Base-by-base conservation (phyloP, 2,329 filamentous ascomycete genomes). In the Akanthomyces dipterigenus region DNA sequence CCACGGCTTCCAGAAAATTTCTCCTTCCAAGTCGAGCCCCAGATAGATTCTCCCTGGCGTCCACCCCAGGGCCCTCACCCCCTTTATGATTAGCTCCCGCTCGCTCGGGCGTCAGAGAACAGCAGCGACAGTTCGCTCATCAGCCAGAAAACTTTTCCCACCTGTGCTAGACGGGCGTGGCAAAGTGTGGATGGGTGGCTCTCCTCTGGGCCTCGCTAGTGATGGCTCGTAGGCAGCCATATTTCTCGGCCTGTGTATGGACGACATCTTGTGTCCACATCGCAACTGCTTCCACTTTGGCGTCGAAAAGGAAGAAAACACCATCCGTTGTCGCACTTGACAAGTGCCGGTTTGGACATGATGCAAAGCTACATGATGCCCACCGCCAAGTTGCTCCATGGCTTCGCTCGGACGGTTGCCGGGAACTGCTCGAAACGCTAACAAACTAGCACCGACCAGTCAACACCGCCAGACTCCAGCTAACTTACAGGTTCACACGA, bases 241-340 rank as follows among this genome's bases (percentile, higher is more conserved):
- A 60, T 60, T 60, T 60, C 49, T 54, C 57, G 49, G 38, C 50
- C 18, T 48, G 26, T 60, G 57, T 54, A 46, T 60, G 57, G 57
- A 54, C 26, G 31, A 42, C 57, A 18, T 42, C 18, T 18, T 46
- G 57, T n/a, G n/a, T 36, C 46, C 46, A 59, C 46, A 59, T 46
- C 45, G 43, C 55, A 58, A 50, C 22, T 28, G 22, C 38, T 51
- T 59, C 56, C 48, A 59, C 50, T 38, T 24, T 60, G 48, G 48
- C n/a, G 48, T 53, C 56, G 46, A 22, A 18, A 26, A 48, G 22
- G 38, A 40, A 11, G 16, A n/a, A 45, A 6, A 38, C 55, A 34
- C 24, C 24, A 38, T 48, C 42, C 40, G 11, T 40, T 48, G 55
- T 49, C 43, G 55, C 43, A 57, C 22, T 49, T 34, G 31, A 22